Conservation (phyloP, 192 early-diverging fungal genomes). For the Entomortierella lignicola region DNA sequence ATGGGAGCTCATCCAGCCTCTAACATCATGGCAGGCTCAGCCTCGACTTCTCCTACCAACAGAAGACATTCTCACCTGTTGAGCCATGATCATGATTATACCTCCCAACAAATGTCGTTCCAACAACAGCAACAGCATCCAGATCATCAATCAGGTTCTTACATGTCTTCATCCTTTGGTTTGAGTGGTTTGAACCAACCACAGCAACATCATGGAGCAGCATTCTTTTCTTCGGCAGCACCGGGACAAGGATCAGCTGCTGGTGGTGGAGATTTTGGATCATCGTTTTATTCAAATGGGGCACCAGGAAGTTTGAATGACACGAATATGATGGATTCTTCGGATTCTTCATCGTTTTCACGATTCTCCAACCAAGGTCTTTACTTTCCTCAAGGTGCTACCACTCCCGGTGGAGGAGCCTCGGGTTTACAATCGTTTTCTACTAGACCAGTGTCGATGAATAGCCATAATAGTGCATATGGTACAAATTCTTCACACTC, state of each 20-base stretch:
- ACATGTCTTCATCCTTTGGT: slow-evolving; percentile 26
- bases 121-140: slow-evolving; percentile 20
- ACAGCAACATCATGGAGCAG: slow-evolving; percentile 34
- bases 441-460: slow-evolving; percentile 21
- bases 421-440: neutral
- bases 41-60: slow-evolving; percentile 14
- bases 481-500: slow-evolving; percentile 21
- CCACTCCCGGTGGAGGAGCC: no score
- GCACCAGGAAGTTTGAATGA: slow-evolving; percentile 8
- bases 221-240: slow-evolving; percentile 28
- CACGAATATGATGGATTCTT: slow-evolving; percentile 29
- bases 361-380: slow-evolving; percentile 38
- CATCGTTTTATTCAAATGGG: slow-evolving; percentile 33
- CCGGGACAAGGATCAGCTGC: slow-evolving; percentile 25
- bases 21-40: slow-evolving; percentile 10
- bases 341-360: slow-evolving; percentile 31
- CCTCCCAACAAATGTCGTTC: slow-evolving; percentile 11
- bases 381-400: slow-evolving; percentile 27
- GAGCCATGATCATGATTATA: slow-evolving; percentile 46
- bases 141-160: slow-evolving; percentile 10
- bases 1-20: slow-evolving; percentile 29
- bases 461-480: slow-evolving; percentile 2
- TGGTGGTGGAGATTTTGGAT: slow-evolving; percentile 36
- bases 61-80: slow-evolving; percentile 45
- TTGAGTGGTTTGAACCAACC: slow-evolving; percentile 32